phyloP scores from a whole-genome alignment of 352 stramenopile genomes.

The Phytopythium kandeliae region DNA sequence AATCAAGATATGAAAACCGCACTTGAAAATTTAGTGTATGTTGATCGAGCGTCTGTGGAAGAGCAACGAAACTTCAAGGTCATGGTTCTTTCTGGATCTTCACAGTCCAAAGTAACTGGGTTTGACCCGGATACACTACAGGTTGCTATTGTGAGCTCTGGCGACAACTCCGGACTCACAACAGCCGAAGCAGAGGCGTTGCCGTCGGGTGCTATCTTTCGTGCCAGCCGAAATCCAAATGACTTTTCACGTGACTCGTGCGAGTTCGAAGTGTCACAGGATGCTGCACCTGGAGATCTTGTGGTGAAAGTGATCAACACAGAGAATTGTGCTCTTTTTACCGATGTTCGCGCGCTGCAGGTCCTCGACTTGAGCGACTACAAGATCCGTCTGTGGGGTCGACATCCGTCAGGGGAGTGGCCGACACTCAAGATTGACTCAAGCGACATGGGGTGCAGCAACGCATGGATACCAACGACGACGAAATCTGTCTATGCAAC shows the following conservation, averaged over 20 bases:
- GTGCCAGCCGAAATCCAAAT: constrained; percentile 70
- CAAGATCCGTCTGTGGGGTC: constrained; percentile 62
- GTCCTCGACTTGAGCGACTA: constrained; percentile 69
- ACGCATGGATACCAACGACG: constrained; percentile 28
- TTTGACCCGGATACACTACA: constrained; percentile 19
- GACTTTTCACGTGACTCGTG: constrained; percentile 60
- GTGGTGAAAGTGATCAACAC: constrained; percentile 25
- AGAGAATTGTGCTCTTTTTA: constrained; percentile 34
- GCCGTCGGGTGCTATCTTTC: constrained; percentile 32
- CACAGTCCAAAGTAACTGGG: constrained; percentile 30
- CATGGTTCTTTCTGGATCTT: constrained; percentile 32
- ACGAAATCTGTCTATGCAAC: constrained; percentile 34
- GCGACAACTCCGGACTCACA: constrained; percentile 20
- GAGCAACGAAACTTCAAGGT: constrained; percentile 61
- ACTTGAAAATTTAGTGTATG: constrained; percentile 36
- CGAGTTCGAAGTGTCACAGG: constrained; percentile 32
- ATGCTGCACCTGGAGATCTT: constrained; percentile 10
- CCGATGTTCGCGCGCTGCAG: constrained; percentile 40
- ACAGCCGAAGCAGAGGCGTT: constrained; percentile 23
- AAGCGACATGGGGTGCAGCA: constrained; percentile 10
- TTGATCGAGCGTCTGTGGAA: constrained; percentile 40
- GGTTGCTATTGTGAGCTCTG: constrained; percentile 32
- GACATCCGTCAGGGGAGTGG: constrained; percentile 65
- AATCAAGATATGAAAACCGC: constrained; percentile 28
- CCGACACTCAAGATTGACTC: constrained; percentile 56